Base-by-base conservation (phyloP, 805 yeast species). In the Lipomyces orientalis region DNA sequence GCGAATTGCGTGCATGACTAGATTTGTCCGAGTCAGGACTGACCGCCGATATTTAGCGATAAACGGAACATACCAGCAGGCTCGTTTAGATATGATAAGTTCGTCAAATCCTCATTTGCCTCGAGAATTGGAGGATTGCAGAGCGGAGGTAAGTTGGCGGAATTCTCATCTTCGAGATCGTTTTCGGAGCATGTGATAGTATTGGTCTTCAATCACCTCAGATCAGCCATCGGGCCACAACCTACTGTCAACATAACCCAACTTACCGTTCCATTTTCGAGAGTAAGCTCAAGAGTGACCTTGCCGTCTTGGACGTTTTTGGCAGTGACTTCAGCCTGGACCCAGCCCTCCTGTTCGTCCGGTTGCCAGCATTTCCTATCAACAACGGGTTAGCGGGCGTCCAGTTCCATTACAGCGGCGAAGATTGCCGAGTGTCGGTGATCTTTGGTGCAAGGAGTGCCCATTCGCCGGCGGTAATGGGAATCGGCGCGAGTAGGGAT, bases 21-120 rank as follows among this genome's bases (percentile, higher is more conserved):
- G 5, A 35, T 4, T 49, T 31, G n/a, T 14, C 12, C 16, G 52
- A 54, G 14, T 35, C 22, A 16, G 52, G 31, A 22, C 19, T 22
- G 49, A 22, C 22, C 14, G 19, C 25, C 10, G 12, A 37, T 54
- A 34, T 8, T 8, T 25, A 33, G 22, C 22, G 22, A 49, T 16
- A 19, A 19, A 54, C 31, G 12, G 37, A 29, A 34, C 70, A 19
- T 56, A 70, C 72, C 71, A 0, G 98, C 96, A 1, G 99, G 98
- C 78, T 94, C 99, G 78, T 94, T 94, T 74, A 95, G 82, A 76
- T 94, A 93, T 0, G 98, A 93, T 64, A 94, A 84, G 63, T 93
- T 89, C 1, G 98, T 95, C 75, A 94, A 85, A 80, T 95, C 99
- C 77, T 94, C 98, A 22, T 96, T 92, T 2, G 97, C 90, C 79